Conservation (phyloP, 2,329 filamentous ascomycete species). For the Sporothrix sp. region DNA sequence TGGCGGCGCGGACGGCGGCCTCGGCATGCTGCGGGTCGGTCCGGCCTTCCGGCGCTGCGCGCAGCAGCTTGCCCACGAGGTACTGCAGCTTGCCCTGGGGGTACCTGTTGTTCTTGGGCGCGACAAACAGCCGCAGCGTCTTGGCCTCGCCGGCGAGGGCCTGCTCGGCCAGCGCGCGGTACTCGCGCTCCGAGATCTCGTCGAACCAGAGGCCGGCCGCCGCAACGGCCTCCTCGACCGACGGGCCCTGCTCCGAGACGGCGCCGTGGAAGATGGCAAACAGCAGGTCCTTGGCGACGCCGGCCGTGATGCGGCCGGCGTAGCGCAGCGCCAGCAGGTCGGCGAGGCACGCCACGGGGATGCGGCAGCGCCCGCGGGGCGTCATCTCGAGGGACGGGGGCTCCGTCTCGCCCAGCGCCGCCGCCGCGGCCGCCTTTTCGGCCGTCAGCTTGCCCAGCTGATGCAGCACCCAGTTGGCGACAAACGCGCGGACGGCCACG, state of each 20-base stretch:
- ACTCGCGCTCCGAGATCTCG: conserved; percentile 39
- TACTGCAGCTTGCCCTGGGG: conserved; percentile 53
- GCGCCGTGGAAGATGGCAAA: conserved; percentile 41
- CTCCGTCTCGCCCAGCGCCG: conserved; percentile 12
- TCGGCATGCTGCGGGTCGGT: conserved; percentile 46
- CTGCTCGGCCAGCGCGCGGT: conserved; percentile 35
- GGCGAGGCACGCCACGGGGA: conserved; percentile 39
- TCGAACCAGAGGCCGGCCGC: conserved; percentile 44
- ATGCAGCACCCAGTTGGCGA: conserved; percentile 61
- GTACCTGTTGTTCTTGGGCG: conserved; percentile 22
- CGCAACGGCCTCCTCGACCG: conserved; percentile 36
- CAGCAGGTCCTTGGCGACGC: conserved; percentile 49
- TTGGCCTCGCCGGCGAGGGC: conserved; percentile 38
- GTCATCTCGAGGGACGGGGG: conserved; percentile 24
- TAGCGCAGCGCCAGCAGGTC: conserved; percentile 42
- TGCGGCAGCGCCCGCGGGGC: conserved; percentile 38
- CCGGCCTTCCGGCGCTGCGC: conserved; percentile 41
- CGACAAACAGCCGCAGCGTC: conserved; percentile 36
- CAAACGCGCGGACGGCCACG: conserved; percentile 33
- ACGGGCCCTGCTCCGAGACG: conserved; percentile 22
- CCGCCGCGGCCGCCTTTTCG: conserved; percentile 25
- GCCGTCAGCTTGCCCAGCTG: conserved; percentile 61
- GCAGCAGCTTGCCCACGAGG: conserved; percentile 50
- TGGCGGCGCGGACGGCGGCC: conserved; percentile 30
- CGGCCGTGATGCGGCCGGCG: conserved; percentile 41